Evolutionary conservation across 495 filamentous ascomycete species (phyloP).

Genomic region (Tricharina praecox): DNA sequence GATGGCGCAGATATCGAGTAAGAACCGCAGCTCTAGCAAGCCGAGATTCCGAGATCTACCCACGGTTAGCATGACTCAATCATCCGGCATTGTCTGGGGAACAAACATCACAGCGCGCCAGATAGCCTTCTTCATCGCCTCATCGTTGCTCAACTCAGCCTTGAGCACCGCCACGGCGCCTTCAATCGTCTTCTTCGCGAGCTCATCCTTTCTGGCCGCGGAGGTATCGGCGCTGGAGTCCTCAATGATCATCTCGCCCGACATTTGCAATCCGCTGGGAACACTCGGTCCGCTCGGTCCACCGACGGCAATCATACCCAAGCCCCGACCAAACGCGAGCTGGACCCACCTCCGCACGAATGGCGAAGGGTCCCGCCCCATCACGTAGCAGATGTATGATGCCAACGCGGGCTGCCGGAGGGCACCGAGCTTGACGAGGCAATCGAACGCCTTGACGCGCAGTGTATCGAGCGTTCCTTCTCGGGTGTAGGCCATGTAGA

Average conservation of each 20-base stretch:
- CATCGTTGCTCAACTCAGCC: slow-evolving; percentile 45
- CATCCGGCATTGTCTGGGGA: background rate
- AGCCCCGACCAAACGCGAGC: slow-evolving; percentile 46
- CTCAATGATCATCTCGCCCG: slow-evolving; percentile 66
- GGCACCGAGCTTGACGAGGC: slow-evolving; percentile 60
- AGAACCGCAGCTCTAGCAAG: slow-evolving; percentile 53
- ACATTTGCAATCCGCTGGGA: slow-evolving; percentile 23
- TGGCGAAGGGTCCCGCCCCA: slow-evolving; percentile 64
- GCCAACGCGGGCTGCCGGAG: slow-evolving; percentile 42
- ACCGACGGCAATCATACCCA: slow-evolving; percentile 70
- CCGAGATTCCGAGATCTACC: slow-evolving; percentile 44
- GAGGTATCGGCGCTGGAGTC: slow-evolving; percentile 46
- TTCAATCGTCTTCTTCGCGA: slow-evolving; percentile 55
- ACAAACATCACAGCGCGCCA: slow-evolving; percentile 48
- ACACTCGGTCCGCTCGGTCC: slow-evolving; percentile 31
- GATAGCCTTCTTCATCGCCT: slow-evolving; percentile 47
- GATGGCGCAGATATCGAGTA: slow-evolving; percentile 58
- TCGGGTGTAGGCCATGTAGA: slow-evolving; percentile 62
- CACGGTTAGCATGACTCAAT: slow-evolving; percentile 6
- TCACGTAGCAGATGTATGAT: slow-evolving; percentile 48
- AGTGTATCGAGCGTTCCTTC: slow-evolving; percentile 63
- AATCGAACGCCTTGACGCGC: slow-evolving; percentile 66
- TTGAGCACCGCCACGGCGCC: slow-evolving; percentile 63
- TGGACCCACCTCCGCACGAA: slow-evolving; percentile 58
- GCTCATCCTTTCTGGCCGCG: slow-evolving; percentile 47